Evolutionary conservation across 345 rosid species (phyloP), one percentile per base, ranked within the genome.

Genomic region (Populus pruinosa): DNA sequence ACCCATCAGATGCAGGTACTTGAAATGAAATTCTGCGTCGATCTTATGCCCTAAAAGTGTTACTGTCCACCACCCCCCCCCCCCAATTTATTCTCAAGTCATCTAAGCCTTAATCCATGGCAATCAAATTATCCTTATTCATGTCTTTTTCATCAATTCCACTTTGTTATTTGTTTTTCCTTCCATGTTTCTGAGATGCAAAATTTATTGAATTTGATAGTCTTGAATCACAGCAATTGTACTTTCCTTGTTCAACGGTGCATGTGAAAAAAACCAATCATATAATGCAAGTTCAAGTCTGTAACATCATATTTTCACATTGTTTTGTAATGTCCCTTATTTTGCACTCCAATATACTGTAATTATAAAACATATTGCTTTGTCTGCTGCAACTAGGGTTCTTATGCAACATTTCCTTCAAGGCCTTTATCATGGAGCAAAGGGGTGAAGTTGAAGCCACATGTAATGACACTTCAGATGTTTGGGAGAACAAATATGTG

Each of bases 1-100:
- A 92, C 97, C 85, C 91, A 94, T 86, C 94, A 90, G 55, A 83
- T 92, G 85, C 93, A 90, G 98, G 97, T 90, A 87, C 75, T 69
- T 73, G 36, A 27, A 56, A 35, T 69, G 17, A 27, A 66, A 20
- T 66, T 63, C 33, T 13, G 50, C 13, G 27, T 68, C 14, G 74
- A 53, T 20, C 11, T 59, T 78, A 21, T 21, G 27, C 14, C 39
- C 63, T 36, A 11, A 10, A 16, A 69, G 33, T 35, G 11, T 62
- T 20, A 72, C 12, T n/a, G 43, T 23, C 1, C 8, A 36, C 25
- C 56, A 4, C 63, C 8, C 50, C 25, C 56, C 11, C 63, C 8
- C 35, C 21, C 21, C 14, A 43, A 20, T 35, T 70, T 62, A n/a
- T 35, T 50, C 65, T 50, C 17, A 36, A 53, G 67, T 41, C 2